Conservation (phyloP, 805 yeast species). For the Candida taoyuanica region DNA sequence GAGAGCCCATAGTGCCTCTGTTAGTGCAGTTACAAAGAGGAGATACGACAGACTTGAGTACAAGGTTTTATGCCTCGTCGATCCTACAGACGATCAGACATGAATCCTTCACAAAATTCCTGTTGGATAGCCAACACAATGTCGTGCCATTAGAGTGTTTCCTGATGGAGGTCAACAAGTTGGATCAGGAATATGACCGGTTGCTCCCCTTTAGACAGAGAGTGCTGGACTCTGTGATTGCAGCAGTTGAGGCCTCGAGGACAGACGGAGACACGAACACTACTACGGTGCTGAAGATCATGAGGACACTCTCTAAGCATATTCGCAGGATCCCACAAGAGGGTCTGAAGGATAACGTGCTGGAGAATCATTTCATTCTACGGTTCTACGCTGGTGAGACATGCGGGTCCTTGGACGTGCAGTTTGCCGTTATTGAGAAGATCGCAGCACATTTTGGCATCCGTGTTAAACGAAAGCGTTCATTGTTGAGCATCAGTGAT, state of each 20-base stretch:
- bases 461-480: no score
- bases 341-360: slow-evolving; percentile 1
- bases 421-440: slow-evolving; percentile 12
- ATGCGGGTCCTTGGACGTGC: slow-evolving; percentile 5
- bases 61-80: slow-evolving; percentile 11
- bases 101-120: not conserved
- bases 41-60: slow-evolving; percentile 7
- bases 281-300: slow-evolving; percentile 12
- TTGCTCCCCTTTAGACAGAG: slow-evolving; percentile 14
- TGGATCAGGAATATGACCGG: slow-evolving; percentile 21
- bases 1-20: slow-evolving; percentile 11
- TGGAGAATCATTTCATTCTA: slow-evolving; percentile 14
- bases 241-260: slow-evolving; percentile 1
- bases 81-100: slow-evolving; percentile 13
- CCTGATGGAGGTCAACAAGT: no score
- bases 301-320: slow-evolving; percentile 3
- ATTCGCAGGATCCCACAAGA: slow-evolving; percentile 3
- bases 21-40: slow-evolving; percentile 9
- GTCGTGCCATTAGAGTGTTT: no score
- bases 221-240: slow-evolving; percentile 2
- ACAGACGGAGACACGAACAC: slow-evolving; percentile 1
- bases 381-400: slow-evolving; percentile 19
- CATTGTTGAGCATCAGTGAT: no score
- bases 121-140: no score
- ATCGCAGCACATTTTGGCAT: slow-evolving; percentile 6